Percentiles rank a stretch among this genome's conserved stretches.
Conservation (phyloP, 2,329 filamentous ascomycete species). For the Venturia oleaginea region DNA sequence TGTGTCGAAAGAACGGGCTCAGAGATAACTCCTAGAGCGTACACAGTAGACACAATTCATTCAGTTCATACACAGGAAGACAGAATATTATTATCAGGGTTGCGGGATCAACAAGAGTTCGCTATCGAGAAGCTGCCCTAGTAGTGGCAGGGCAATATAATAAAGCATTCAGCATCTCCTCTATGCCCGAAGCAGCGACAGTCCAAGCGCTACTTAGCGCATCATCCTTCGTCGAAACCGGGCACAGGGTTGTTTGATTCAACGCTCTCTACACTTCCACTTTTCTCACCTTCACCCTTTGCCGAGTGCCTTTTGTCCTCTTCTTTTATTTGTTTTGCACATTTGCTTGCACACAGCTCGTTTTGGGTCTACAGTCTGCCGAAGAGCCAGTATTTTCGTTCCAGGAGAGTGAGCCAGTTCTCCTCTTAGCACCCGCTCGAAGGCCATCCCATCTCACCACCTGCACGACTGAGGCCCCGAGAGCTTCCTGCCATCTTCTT, state of each 20-base stretch:
- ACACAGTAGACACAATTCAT: no score
- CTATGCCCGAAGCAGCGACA: neutral
- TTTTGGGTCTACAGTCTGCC: neutral
- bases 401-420: neutral
- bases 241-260: neutral
- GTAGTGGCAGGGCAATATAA: no score
- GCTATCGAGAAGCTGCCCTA: neutral
- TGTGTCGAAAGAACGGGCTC: neutral
- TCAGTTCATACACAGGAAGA: neutral
- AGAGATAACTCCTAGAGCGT: no score
- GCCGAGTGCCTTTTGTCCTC: conserved; percentile 5
- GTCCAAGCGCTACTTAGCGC: no score
- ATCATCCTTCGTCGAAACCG: neutral
- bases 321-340: conserved; percentile 8
- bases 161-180: no score
- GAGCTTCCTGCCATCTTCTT: neutral
- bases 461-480: neutral
- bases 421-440: neutral
- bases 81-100: no score
- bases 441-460: neutral
- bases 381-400: neutral
- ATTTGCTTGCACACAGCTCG: conserved; percentile 1
- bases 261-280: neutral
- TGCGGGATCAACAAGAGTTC: neutral
- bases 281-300: neutral